Evolutionary conservation across 768 basidiomycete species (phyloP).

Genomic region (Cystofilobasidium bisporidii): DNA sequence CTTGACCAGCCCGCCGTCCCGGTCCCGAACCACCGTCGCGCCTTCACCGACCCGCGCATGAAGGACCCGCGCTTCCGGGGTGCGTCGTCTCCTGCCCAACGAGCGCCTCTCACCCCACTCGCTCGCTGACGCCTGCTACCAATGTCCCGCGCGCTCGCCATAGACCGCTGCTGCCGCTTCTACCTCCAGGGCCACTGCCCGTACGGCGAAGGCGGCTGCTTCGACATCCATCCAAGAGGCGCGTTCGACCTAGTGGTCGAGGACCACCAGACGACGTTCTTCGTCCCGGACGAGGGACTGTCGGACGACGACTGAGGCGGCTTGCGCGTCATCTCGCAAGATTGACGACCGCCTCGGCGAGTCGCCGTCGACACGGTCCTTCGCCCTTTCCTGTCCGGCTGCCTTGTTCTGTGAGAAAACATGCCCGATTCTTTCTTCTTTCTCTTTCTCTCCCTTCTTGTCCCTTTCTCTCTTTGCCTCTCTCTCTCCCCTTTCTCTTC

Average conservation of each 20-base stretch:
- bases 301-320: neutral
- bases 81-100: neutral
- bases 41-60: neutral
- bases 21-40: neutral
- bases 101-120: too few relatives aligned
- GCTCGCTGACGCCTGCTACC: too few relatives aligned
- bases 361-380: too few relatives aligned
- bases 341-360: too few relatives aligned
- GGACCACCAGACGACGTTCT: neutral
- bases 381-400: too few relatives aligned
- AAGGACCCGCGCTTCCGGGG: neutral
- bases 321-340: too few relatives aligned
- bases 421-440: too few relatives aligned
- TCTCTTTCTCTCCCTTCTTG: too few relatives aligned
- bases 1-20: neutral
- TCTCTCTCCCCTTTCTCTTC: too few relatives aligned
- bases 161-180: neutral
- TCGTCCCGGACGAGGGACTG: neutral
- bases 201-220: neutral
- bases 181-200: neutral
- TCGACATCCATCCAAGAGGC: neutral
- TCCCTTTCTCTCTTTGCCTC: too few relatives aligned
- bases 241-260: neutral
- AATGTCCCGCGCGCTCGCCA: too few relatives aligned
- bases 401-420: too few relatives aligned